A percentile compares a stretch with the other conserved stretches of the same genome.
phyloP scores from a whole-genome alignment of 176 grass and related monocot species.

The Eleusine indica region DNA sequence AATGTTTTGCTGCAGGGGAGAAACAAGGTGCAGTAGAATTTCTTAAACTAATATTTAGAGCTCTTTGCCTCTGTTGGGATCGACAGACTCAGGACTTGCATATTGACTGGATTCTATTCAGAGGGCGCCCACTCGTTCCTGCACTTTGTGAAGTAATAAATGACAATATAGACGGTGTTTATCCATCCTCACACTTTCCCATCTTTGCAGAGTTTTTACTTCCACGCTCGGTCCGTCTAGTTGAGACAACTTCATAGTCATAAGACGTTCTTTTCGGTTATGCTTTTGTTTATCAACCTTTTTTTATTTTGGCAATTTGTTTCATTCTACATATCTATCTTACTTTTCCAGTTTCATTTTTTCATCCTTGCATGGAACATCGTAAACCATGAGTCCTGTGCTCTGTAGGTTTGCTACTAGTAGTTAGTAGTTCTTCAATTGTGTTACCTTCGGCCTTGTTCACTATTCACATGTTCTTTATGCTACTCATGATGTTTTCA shows the following conservation, averaged over 20 bases:
- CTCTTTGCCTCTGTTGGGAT: conserved; percentile 97
- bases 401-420: neutral
- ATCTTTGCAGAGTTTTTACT: conserved; percentile 88
- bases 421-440: neutral
- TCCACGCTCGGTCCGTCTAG: conserved; percentile 73
- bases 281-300: conserved; percentile 1
- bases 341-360: neutral
- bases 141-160: conserved; percentile 96
- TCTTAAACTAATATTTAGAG: conserved; percentile 95
- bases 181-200: conserved; percentile 90
- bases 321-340: neutral
- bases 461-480: neutral
- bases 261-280: conserved; percentile 3
- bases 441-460: neutral
- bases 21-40: conserved; percentile 97
- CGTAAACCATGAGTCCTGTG: neutral
- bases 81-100: conserved; percentile 98
- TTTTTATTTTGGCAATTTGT: conserved; percentile 24
- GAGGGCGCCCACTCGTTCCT: conserved; percentile 85
- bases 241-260: conserved; percentile 52
- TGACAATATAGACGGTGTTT: conserved; percentile 91
- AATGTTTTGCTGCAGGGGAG: conserved; percentile 66
- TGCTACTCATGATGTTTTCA: neutral
- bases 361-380: neutral
- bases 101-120: conserved; percentile 92